Conservation (phyloP, 805 yeast species). For the Dipodascus geniculatus region DNA sequence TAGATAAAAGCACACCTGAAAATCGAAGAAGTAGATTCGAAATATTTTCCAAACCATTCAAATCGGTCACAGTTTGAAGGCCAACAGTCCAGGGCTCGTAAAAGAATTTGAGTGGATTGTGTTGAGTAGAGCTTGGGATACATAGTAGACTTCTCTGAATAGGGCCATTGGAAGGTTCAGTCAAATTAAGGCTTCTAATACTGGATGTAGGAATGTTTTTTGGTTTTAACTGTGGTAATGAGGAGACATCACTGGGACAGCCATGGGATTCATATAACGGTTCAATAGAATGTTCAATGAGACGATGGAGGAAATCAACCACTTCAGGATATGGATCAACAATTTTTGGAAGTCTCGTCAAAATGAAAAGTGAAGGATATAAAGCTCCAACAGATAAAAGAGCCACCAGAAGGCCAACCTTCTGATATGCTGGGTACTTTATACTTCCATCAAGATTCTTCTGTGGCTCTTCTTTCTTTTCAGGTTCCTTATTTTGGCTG, state of each 20-base stretch:
- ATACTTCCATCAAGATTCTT: not conserved
- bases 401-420: conserved; percentile 38
- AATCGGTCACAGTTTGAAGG: conserved; percentile 28
- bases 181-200: conserved; percentile 2
- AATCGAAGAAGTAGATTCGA: conserved; percentile 41
- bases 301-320: conserved; percentile 35
- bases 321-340: conserved; percentile 42
- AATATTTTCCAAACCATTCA: conserved; percentile 36
- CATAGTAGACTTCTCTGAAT: not conserved
- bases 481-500: conserved; percentile 5
- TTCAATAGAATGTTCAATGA: conserved; percentile 37
- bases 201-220: conserved; percentile 16
- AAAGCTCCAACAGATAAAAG: conserved; percentile 50
- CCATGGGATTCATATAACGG: conserved; percentile 32
- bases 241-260: conserved; percentile 1
- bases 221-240: not conserved
- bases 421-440: conserved; percentile 20
- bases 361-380: conserved; percentile 46
- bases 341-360: conserved; percentile 51
- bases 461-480: not conserved
- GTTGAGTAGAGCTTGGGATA: not conserved
- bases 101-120: conserved; percentile 26
- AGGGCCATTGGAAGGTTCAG: not conserved
- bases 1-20: conserved; percentile 43
- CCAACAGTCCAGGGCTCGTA: conserved; percentile 37